Conservation (phyloP, 2,329 filamentous ascomycete species). For the Epichloe glyceriae region DNA sequence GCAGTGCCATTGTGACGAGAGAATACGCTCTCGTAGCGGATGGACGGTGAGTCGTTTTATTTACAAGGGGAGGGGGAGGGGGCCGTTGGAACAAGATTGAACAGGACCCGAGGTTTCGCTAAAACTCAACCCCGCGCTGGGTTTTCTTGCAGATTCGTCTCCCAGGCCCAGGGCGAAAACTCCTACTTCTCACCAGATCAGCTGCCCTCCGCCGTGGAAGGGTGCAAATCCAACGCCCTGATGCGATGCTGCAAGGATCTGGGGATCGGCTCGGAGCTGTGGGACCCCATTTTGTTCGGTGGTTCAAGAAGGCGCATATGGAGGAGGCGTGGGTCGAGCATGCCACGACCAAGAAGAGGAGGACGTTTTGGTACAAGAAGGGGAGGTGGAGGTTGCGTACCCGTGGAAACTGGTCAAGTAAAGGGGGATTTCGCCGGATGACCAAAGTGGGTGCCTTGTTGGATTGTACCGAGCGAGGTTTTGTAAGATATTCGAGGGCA, state of each 20-base stretch:
- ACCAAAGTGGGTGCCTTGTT: no score
- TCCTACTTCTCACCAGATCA: conserved; percentile 82
- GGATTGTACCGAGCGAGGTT: neutral
- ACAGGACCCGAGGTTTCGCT: no score
- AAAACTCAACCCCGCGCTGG: neutral
- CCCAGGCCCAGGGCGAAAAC: conserved; percentile 87
- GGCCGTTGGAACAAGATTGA: no score
- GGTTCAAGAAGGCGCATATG: conserved; percentile 62
- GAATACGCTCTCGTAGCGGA: conserved; percentile 88
- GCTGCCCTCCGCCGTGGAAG: conserved; percentile 88
- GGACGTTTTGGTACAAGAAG: conserved; percentile 77
- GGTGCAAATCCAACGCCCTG: conserved; percentile 93
- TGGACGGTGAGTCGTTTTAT: conserved; percentile 51
- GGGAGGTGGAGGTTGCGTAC: conserved; percentile 56
- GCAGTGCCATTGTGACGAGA: conserved; percentile 66
- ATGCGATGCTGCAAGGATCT: conserved; percentile 98
- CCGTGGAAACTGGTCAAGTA: conserved; percentile 35
- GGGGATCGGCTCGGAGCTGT: conserved; percentile 86
- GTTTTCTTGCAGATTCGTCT: conserved; percentile 56
- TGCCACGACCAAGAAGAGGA: conserved; percentile 71
- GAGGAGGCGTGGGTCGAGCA: conserved; percentile 88
- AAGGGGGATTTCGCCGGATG: neutral
- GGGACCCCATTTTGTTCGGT: conserved; percentile 84
- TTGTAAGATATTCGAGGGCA: neutral
- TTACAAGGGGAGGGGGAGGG: no score